Evolutionary conservation across 805 yeast genomes (phyloP).

Genomic region (Cyberlindnera suaveolens): DNA sequence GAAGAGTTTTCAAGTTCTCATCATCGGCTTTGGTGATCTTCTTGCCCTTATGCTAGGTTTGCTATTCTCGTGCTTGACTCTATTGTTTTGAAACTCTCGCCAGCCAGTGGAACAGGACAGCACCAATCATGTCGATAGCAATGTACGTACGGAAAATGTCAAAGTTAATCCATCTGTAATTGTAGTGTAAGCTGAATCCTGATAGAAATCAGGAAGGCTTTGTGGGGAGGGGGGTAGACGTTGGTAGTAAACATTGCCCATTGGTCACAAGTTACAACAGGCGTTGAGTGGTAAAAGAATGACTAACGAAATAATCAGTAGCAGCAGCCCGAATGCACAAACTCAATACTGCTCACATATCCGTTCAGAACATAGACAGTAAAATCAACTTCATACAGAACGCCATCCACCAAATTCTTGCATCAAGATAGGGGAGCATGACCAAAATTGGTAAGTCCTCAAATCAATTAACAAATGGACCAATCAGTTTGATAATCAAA

Average conservation of each 20-base stretch:
- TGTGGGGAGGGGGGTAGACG: too few species aligned
- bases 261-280: conserved; percentile 60
- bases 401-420: too few species aligned
- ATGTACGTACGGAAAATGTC: conserved; percentile 48
- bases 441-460: too few species aligned
- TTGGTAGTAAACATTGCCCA: conserved; percentile 37
- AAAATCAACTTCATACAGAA: too few species aligned
- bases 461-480: too few species aligned
- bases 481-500: too few species aligned
- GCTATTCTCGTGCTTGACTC: conserved; percentile 22
- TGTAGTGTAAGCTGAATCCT: conserved; percentile 30
- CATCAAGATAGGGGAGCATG: too few species aligned
- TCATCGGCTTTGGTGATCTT: conserved; percentile 60
- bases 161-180: conserved; percentile 58
- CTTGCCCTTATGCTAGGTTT: conserved; percentile 35
- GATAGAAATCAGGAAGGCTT: conserved; percentile 43
- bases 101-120: conserved; percentile 44
- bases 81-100: conserved; percentile 64
- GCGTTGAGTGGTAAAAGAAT: conserved; percentile 43
- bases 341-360: conserved; percentile 52
- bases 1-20: conserved; percentile 32
- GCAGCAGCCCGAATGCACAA: conserved; percentile 28
- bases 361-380: conserved; percentile 58
- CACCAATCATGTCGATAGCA: conserved; percentile 32
- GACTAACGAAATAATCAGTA: conserved; percentile 14